These are phyloP conservation scores for Wilcoxina mikolae DNA, from an alignment of 495 filamentous ascomycete species.

Conservation along the genomic window DNA sequence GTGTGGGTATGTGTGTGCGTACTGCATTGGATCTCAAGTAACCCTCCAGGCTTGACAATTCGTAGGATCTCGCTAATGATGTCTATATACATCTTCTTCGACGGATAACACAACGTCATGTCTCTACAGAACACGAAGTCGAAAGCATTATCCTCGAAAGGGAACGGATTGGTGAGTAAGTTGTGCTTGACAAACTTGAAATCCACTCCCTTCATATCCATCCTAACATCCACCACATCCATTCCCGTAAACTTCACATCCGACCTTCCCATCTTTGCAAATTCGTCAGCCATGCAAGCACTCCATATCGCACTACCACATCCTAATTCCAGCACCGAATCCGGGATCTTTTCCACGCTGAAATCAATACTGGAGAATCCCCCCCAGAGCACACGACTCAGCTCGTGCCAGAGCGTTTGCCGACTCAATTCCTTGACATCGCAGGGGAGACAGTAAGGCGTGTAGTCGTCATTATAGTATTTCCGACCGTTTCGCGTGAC, in stretches of 20 bases:
- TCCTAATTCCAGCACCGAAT: slow-evolving; percentile 67
- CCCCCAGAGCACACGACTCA: slow-evolving; percentile 67
- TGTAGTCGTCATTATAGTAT: slow-evolving; percentile 60
- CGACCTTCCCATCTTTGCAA: slow-evolving; percentile 10
- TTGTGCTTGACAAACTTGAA: slow-evolving; percentile 82
- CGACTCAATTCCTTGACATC: slow-evolving; percentile 78
- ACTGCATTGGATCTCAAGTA: slow-evolving; percentile 49
- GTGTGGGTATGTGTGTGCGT: slow-evolving; percentile 7
- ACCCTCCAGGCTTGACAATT: slow-evolving; percentile 61
- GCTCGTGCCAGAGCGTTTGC: slow-evolving; percentile 68
- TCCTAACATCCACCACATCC: slow-evolving; percentile 64
- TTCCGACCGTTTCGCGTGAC: slow-evolving; percentile 59
- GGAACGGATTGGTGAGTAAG: slow-evolving; percentile 62
- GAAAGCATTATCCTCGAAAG: slow-evolving; percentile 71
- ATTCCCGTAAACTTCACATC: slow-evolving; percentile 65
- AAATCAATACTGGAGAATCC: slow-evolving; percentile 60
- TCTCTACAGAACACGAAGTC: slow-evolving; percentile 87
- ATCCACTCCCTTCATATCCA: slow-evolving; percentile 55
- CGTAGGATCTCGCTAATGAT: slow-evolving; percentile 65
- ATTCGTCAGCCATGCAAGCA: slow-evolving; percentile 33
- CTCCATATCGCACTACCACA: slow-evolving; percentile 89
- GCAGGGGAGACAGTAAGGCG: slow-evolving; percentile 71
- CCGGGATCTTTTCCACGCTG: slow-evolving; percentile 49
- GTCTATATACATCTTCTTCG: slow-evolving; percentile 44
- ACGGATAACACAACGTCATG: slow-evolving; percentile 50